Base-by-base conservation (phyloP, 2,329 filamentous ascomycete genomes). In the Clarireedia sp. region DNA sequence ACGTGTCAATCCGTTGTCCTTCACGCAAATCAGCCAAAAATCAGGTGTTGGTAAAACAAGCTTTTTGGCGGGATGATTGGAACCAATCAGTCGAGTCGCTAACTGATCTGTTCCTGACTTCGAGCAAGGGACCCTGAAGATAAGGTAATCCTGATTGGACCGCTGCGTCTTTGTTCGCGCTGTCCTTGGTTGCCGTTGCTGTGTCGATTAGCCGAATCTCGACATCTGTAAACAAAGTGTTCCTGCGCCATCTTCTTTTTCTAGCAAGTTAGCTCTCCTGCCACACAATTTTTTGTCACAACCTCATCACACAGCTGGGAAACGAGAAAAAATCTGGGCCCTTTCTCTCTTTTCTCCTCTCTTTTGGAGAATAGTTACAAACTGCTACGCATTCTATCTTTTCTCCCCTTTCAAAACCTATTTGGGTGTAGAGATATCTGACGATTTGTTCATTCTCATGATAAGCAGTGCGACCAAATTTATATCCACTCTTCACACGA, bases 211-310 rank as follows among this genome's bases (percentile, higher is more conserved):
- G 21, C 46, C 23, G 24, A 41, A 12, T 45, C 9, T 23, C 8
- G 36, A 49, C 21, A 36, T 43, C 23, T 41, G 52, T 54, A 54
- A 54, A 54, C 37, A 54, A 47, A 48, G 26, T n/a, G 16, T 36
- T 37, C 45, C 52, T 49, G 52, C 52, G 51, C 51, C 51, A 54
- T 54, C 45, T 43, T 50, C 45, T 49, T 54, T 48, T 54, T 50
- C 9, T 16, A 19, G 16, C 36, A 54, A 43, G 8, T 49, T 54
- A 41, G 38, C 41, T 21, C 17, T 26, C 52, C 52, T 54, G 45
- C 52, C 45, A 54, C 52, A 41, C 12, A 14, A 41, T 24, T 54
- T 54, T 54, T 40, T 49, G 17, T 21, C 37, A 48, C 33, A 38
- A 45, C 41, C 44, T 48, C 36, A 54, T 48, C n/a, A 24, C 40